Base-by-base conservation (phyloP, 2,329 filamentous ascomycete species). In the Zymoseptoria brevis region DNA sequence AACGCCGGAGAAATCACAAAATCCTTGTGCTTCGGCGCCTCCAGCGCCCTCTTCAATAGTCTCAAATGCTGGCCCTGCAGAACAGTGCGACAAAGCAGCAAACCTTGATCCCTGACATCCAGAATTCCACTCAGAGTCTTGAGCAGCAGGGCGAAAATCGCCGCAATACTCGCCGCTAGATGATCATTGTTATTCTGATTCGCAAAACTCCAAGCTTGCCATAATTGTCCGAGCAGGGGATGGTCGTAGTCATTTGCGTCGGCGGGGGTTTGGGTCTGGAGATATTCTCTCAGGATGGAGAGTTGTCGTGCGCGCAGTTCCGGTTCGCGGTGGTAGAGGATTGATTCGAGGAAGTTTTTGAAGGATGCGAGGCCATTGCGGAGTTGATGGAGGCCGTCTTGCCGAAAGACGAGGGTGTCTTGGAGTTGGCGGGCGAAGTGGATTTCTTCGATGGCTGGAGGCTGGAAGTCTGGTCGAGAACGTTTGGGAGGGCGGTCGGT, bases 1-100 rank as follows among this genome's bases (percentile, higher is more conserved):
- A 99, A 77, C 22, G 89, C 92, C 0, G 94, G 93, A 2, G 90
- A 94, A 61, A 96, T 92, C 60, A 97, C 79, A 73, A 89, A 90
- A 48, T 91, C 90, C 70, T 95, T 96, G 53, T 85, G 82, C 73
- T 90, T 92, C 22, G 89, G 87, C 0, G 89, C 85, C 3, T 89
- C 87, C 19, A 97, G 76, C 60, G 90, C 90, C 60, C 87, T 86
- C 30, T 89, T 86, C 22, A 97, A 76, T 2, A 96, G 82, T 66
- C 92, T 90, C 63, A 92, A 80, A 66, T 96, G 90, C 24, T 87
- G 83, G 64, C 88, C 88, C 68, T 91, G 88, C 26, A 99, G 76
- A 50, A 97, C 77, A 16, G 89, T 89, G 65, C 89, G 88, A 72
- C 90, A 91, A 53, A 99, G 80, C 29, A 87, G 83, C 6, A 90